Conservation (phyloP, 768 basidiomycete genomes). For the Tulasnella sp. region DNA sequence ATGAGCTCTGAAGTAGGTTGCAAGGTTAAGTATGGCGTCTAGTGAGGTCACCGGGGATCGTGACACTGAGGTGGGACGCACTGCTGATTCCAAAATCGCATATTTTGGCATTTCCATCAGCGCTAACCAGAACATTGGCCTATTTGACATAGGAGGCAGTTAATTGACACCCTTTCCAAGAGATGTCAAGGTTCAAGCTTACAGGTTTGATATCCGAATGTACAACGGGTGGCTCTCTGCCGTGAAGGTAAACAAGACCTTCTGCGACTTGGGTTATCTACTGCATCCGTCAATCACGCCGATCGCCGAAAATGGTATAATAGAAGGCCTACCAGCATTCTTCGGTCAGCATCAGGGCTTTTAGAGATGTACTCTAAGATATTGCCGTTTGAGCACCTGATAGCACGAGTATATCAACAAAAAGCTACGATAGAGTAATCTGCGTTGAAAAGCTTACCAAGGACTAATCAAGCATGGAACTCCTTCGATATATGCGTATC, state of each 20-base stretch:
- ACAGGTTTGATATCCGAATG: slow-evolving; percentile 18
- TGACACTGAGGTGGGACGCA: neutral
- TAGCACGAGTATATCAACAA: neutral
- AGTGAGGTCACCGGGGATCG: neutral
- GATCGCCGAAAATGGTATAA: no score
- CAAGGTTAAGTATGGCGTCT: neutral
- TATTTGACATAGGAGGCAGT: neutral
- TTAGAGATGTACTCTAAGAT: neutral
- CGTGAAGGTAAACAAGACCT: slow-evolving; percentile 16
- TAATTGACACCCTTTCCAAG: no score
- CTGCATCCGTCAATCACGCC: no score
- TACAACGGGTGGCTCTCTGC: slow-evolving; percentile 13
- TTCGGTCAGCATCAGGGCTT: neutral
- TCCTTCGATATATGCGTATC: slow-evolving; percentile 1
- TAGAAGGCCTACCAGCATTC: neutral
- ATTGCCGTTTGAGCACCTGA: neutral
- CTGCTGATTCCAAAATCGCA: slow-evolving; percentile 9
- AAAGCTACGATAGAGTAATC: neutral
- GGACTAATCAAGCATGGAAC: neutral
- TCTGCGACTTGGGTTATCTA: slow-evolving; percentile 14
- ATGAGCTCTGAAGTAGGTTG: neutral
- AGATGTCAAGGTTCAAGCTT: neutral
- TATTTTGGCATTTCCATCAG: neutral
- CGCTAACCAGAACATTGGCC: slow-evolving; percentile 6
- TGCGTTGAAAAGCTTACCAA: neutral